Conservation (phyloP, 805 yeast species). For the Wickerhamomyces hampshirensis region DNA sequence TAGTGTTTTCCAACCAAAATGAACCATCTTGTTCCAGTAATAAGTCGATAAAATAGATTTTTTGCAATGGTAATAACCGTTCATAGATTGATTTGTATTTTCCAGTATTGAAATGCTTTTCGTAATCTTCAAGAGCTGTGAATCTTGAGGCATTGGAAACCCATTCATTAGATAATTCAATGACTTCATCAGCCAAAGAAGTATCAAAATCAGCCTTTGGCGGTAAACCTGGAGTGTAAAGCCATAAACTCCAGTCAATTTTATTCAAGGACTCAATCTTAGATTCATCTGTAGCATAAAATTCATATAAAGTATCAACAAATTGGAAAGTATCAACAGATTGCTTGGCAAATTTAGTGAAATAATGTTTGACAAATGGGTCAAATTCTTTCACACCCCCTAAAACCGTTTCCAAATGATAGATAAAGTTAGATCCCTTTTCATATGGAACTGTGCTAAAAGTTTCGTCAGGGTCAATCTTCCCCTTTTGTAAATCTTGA, state of each 20-base stretch:
- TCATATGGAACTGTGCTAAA: slow-evolving; percentile 88
- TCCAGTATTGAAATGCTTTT: slow-evolving; percentile 14
- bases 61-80: slow-evolving; percentile 67
- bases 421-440: slow-evolving; percentile 79
- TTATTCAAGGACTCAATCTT: slow-evolving; percentile 50
- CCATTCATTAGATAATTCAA: slow-evolving; percentile 66
- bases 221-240: slow-evolving; percentile 80
- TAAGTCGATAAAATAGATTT: slow-evolving; percentile 72
- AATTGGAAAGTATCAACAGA: slow-evolving; percentile 83
- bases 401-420: slow-evolving; percentile 62
- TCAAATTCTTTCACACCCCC: slow-evolving; percentile 68
- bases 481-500: slow-evolving; percentile 61
- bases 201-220: slow-evolving; percentile 83
- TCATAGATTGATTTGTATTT: slow-evolving; percentile 30
- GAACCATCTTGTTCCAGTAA: slow-evolving; percentile 44
- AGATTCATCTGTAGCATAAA: slow-evolving; percentile 37
- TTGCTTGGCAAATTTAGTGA: slow-evolving; percentile 58
- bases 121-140: slow-evolving; percentile 12
- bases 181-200: slow-evolving; percentile 68
- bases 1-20: slow-evolving; percentile 30
- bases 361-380: slow-evolving; percentile 76
- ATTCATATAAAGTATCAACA: slow-evolving; percentile 68
- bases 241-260: slow-evolving; percentile 85
- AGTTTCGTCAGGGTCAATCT: slow-evolving; percentile 81
- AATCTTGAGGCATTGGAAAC: slow-evolving; percentile 13